A percentile compares a stretch with the other conserved stretches of the same genome.
These are phyloP conservation scores for Neurospora sp. DNA, from an alignment of 2,329 filamentous ascomycete species.

Conservation along the genomic window DNA sequence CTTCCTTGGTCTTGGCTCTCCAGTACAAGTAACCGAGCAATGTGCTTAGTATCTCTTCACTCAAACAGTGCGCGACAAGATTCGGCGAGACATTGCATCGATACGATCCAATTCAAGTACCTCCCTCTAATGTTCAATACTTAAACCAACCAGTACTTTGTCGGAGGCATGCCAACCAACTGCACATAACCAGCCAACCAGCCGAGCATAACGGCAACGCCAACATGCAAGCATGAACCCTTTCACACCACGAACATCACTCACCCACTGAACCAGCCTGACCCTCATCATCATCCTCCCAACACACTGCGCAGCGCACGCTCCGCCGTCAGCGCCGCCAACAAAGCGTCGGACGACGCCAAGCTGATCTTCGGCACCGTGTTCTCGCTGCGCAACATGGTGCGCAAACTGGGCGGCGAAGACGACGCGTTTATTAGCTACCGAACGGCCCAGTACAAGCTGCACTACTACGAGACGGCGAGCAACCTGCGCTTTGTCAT, in stretches of 20 bases:
- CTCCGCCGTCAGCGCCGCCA: constrained; percentile 16
- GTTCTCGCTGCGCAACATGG: constrained; percentile 95
- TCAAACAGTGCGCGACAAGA: not conserved
- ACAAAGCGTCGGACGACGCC: constrained; percentile 76
- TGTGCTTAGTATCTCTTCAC: not conserved
- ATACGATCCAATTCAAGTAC: not conserved
- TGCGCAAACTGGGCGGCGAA: constrained; percentile 83
- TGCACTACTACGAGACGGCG: constrained; percentile 98
- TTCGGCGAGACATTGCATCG: not conserved
- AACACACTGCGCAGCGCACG: constrained; percentile 6
- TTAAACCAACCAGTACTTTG: not conserved
- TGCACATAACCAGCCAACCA: not conserved
- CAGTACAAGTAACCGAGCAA: not conserved
- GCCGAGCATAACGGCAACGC: not conserved
- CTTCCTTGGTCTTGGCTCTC: not conserved
- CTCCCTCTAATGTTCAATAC: not conserved
- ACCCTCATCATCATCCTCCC: not conserved
- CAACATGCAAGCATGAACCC: not conserved
- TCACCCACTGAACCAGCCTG: not conserved
- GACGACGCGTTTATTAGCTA: constrained; percentile 94
- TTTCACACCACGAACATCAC: not conserved
- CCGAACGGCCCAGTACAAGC: constrained; percentile 89
- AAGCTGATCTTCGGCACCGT: constrained; percentile 97
- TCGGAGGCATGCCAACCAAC: not conserved
- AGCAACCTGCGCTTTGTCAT: constrained; percentile 94